These are phyloP conservation scores for Umbelopsis sp. DNA, from an alignment of 192 early-diverging fungal species.

Conservation along the genomic window DNA sequence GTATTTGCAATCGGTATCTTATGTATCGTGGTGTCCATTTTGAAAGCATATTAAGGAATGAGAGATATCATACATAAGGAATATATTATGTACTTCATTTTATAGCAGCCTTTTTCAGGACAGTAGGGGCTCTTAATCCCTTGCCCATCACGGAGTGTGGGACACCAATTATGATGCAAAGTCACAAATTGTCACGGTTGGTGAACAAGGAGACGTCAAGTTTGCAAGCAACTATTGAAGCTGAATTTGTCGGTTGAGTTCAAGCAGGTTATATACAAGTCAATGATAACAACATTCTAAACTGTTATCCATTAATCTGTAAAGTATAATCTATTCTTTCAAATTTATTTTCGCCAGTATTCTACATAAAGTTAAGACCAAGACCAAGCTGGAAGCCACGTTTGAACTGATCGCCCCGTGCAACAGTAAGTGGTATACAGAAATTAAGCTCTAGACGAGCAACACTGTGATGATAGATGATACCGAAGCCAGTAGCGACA, in stretches of 20 bases:
- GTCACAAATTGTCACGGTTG: too few relatives aligned
- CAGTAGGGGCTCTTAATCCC: slow-evolving; percentile 8
- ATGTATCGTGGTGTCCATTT: too few relatives aligned
- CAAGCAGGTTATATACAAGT: too few relatives aligned
- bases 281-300: too few relatives aligned
- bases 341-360: slow-evolving; percentile 6
- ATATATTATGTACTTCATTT: neutral
- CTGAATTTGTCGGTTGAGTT: too few relatives aligned
- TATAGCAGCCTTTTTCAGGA: neutral
- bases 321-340: too few relatives aligned
- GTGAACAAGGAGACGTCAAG: too few relatives aligned
- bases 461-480: slow-evolving; percentile 84
- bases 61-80: neutral
- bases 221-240: neutral
- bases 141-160: neutral
- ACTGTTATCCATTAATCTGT: too few relatives aligned
- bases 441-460: slow-evolving; percentile 91
- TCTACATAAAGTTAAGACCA: slow-evolving; percentile 80
- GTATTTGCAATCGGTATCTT: too few relatives aligned
- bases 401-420: slow-evolving; percentile 65
- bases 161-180: too few relatives aligned
- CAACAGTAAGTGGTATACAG: slow-evolving; percentile 75
- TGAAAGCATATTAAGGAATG: too few relatives aligned
- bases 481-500: slow-evolving; percentile 78
- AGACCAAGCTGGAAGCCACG: slow-evolving; percentile 86